These are phyloP conservation scores for Ophiosphaerella narmari DNA, from an alignment of 2,329 filamentous ascomycete genomes.

Conservation along the genomic window DNA sequence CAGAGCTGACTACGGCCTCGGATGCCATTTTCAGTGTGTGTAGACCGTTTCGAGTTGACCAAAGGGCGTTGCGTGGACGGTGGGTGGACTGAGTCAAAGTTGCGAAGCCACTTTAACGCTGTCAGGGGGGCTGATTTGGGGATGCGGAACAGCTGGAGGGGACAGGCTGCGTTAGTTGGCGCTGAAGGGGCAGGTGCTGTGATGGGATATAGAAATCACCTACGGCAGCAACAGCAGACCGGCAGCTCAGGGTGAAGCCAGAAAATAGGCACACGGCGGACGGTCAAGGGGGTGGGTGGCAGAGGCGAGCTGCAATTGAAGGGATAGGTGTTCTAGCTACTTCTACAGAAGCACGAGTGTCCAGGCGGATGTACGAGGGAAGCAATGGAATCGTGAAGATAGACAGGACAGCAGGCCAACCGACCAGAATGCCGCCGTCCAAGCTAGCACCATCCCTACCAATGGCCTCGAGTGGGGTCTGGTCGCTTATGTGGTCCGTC, in stretches of 20 bases:
- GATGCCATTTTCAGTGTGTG: slow-evolving; percentile 44
- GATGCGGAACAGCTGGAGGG: slow-evolving; percentile 1
- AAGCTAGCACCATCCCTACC: slow-evolving; percentile 17
- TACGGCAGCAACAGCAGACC: too few relatives aligned
- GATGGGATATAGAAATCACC: too few relatives aligned
- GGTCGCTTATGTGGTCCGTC: slow-evolving; percentile 2
- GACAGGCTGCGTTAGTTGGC: too few relatives aligned
- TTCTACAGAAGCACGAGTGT: too few relatives aligned
- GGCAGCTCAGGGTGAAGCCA: too few relatives aligned
- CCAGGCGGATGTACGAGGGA: too few relatives aligned
- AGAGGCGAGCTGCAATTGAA: too few relatives aligned
- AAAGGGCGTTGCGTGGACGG: slow-evolving; percentile 44
- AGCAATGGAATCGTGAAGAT: too few relatives aligned
- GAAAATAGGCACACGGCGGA: too few relatives aligned
- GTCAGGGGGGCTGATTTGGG: neutral
- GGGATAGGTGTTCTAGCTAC: too few relatives aligned
- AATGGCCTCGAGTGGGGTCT: slow-evolving; percentile 6
- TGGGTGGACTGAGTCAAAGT: slow-evolving; percentile 30
- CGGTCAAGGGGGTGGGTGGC: too few relatives aligned
- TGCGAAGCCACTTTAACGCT: slow-evolving; percentile 32
- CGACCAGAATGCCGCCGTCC: slow-evolving; percentile 21
- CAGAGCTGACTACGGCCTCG: slow-evolving; percentile 41
- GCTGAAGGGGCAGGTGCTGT: too few relatives aligned
- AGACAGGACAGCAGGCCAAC: slow-evolving; percentile 8
- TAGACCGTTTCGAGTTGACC: slow-evolving; percentile 45